Conservation (phyloP, 495 filamentous ascomycete genomes). For the Tuber melanosporum region DNA sequence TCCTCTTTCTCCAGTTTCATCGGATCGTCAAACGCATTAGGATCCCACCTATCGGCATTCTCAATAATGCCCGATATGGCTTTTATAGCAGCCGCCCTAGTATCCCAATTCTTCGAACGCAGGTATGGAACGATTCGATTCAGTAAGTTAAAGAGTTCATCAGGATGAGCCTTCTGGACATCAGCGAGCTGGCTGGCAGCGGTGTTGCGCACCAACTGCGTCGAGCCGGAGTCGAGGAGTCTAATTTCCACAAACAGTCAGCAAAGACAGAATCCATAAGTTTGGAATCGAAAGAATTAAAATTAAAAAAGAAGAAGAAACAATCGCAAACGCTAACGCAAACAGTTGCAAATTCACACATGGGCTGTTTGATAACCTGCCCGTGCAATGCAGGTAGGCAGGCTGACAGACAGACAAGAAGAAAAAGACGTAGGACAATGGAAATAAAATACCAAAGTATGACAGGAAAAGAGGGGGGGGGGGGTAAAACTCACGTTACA, state of each 20-base stretch:
- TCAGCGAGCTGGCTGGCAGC: slow-evolving; percentile 93
- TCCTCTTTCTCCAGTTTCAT: slow-evolving; percentile 48
- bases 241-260: slow-evolving; percentile 46
- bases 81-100: slow-evolving; percentile 79
- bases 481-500: slow-evolving; percentile 68
- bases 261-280: slow-evolving; percentile 30
- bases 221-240: slow-evolving; percentile 92
- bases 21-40: slow-evolving; percentile 61
- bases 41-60: slow-evolving; percentile 80
- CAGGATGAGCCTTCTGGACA: slow-evolving; percentile 94
- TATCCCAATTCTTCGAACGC: slow-evolving; percentile 90
- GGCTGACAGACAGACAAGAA: neutral
- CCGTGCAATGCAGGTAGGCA: slow-evolving; percentile 1
- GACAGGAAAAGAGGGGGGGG: slow-evolving; percentile 15
- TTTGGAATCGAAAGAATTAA: neutral
- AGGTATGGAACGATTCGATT: slow-evolving; percentile 91
- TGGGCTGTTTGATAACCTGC: slow-evolving; percentile 28
- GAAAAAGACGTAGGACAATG: neutral
- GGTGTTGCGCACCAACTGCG: slow-evolving; percentile 86
- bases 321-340: slow-evolving; percentile 17
- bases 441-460: slow-evolving; percentile 18
- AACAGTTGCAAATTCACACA: slow-evolving; percentile 14
- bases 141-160: slow-evolving; percentile 94
- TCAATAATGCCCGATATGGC: slow-evolving; percentile 88
- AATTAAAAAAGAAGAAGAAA: neutral